Evolutionary conservation across 352 stramenopile genomes (phyloP).

Genomic region (Phytophthora pini): DNA sequence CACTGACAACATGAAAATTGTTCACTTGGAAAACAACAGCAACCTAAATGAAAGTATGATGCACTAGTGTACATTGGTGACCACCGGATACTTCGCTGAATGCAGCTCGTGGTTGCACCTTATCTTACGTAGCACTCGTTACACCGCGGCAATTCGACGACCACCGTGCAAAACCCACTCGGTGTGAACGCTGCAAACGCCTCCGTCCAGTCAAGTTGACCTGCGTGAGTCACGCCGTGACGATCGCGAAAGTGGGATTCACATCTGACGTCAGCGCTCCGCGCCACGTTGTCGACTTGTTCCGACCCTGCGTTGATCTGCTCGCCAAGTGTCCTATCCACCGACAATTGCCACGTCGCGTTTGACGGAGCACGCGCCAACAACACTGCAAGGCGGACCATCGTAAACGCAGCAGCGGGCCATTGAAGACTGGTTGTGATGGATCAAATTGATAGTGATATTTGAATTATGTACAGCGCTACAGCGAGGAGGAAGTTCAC

Average conservation of each 20-base stretch:
- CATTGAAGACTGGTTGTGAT: constrained; percentile 13
- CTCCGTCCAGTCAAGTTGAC: constrained; percentile 19
- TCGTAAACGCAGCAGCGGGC: constrained; percentile 6
- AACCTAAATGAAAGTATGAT: too few relatives aligned
- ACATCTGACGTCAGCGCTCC: constrained; percentile 21
- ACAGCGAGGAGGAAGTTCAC: constrained; percentile 58
- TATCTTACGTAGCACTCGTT: constrained; percentile 1
- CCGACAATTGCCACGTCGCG: constrained; percentile 13
- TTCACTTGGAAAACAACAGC: too few relatives aligned
- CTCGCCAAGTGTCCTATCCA: constrained; percentile 15
- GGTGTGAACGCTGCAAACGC: neutral
- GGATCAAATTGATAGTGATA: constrained; percentile 30
- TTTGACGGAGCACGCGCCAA: constrained; percentile 1
- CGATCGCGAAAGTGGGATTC: constrained; percentile 2
- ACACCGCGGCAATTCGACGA: constrained; percentile 4
- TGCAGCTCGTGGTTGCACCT: neutral
- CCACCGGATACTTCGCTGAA: neutral
- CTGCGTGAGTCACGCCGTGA: neutral
- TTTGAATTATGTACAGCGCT: constrained; percentile 38
- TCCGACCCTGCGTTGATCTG: constrained; percentile 21
- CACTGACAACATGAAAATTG: too few relatives aligned
- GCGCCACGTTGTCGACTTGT: constrained; percentile 28
- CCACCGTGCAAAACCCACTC: neutral
- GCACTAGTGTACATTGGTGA: neutral
- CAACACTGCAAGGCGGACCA: constrained; percentile 3